Percentiles rank a stretch among this genome's conserved stretches.
phyloP scores from a whole-genome alignment of 73 alveolate species.

The Paramecium pentaurelia region DNA sequence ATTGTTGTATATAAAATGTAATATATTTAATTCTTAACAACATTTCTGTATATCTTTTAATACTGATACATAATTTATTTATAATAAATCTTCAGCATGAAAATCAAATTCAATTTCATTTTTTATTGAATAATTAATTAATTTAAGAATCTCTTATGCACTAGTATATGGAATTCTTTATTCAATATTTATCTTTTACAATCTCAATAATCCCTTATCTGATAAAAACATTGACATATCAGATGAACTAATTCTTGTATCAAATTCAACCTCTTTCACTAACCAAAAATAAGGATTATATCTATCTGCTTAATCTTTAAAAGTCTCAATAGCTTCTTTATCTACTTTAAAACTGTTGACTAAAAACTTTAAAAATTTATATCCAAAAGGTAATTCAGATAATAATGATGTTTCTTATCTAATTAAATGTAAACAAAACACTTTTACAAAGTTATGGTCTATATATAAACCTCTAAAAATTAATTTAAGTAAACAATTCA shows the following conservation, averaged over 20 bases:
- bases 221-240: constrained; percentile 38
- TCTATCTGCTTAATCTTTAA: constrained; percentile 42
- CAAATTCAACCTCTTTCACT: constrained; percentile 48
- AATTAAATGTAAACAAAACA: constrained; percentile 32
- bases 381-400: constrained; percentile 50
- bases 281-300: constrained; percentile 60
- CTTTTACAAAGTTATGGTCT: constrained; percentile 56
- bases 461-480: constrained; percentile 52
- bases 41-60: constrained; percentile 17
- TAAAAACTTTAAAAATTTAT: constrained; percentile 46
- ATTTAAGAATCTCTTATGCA: constrained; percentile 17
- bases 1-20: background rate
- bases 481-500: constrained; percentile 39
- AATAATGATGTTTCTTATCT: constrained; percentile 41
- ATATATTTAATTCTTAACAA: constrained; percentile 37
- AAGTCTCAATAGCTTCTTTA: constrained; percentile 33
- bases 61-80: background rate
- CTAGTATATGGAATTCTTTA: constrained; percentile 9
- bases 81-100: constrained; percentile 26
- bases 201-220: constrained; percentile 35
- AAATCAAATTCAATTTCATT: constrained; percentile 57
- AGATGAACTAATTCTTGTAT: constrained; percentile 20
- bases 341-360: constrained; percentile 53
- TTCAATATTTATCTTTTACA: constrained; percentile 50
- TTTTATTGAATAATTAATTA: constrained; percentile 1